Evolutionary conservation across 2,329 filamentous ascomycete species (phyloP).

Genomic region (Sarocladiaceae sp.): DNA sequence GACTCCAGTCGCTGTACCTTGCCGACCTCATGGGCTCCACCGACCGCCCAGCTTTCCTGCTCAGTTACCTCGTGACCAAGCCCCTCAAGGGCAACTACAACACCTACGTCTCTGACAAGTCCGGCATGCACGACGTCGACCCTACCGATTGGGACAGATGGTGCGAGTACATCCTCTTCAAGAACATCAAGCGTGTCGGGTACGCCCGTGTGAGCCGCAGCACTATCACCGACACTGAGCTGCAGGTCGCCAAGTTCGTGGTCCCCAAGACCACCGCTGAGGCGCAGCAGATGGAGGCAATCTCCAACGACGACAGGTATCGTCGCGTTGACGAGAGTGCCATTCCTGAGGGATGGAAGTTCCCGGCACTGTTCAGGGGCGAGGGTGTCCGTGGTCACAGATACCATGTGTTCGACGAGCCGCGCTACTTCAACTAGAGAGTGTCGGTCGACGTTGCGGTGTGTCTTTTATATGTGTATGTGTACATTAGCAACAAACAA

Average conservation of each 20-base stretch:
- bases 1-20: slow-evolving; percentile 82
- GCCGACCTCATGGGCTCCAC: slow-evolving; percentile 83
- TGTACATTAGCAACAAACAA: background rate
- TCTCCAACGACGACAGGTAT: slow-evolving; percentile 51
- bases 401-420: slow-evolving; percentile 95
- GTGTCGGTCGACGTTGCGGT: too few species aligned
- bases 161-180: slow-evolving; percentile 99
- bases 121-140: slow-evolving; percentile 95
- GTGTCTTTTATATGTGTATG: background rate
- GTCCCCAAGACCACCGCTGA: slow-evolving; percentile 64
- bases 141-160: slow-evolving; percentile 90
- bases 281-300: slow-evolving; percentile 34
- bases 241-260: slow-evolving; percentile 94
- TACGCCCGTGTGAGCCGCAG: slow-evolving; percentile 86
- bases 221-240: slow-evolving; percentile 94
- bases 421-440: slow-evolving; percentile 59
- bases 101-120: slow-evolving; percentile 80
- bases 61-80: slow-evolving; percentile 89
- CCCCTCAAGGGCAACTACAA: slow-evolving; percentile 94
- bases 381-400: slow-evolving; percentile 82
- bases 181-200: slow-evolving; percentile 76
- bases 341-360: slow-evolving; percentile 73
- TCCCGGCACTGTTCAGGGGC: slow-evolving; percentile 80
- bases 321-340: slow-evolving; percentile 62
- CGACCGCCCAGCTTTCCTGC: slow-evolving; percentile 73